Conservation (phyloP, 441 rosid species). For the Hura crepitans region DNA sequence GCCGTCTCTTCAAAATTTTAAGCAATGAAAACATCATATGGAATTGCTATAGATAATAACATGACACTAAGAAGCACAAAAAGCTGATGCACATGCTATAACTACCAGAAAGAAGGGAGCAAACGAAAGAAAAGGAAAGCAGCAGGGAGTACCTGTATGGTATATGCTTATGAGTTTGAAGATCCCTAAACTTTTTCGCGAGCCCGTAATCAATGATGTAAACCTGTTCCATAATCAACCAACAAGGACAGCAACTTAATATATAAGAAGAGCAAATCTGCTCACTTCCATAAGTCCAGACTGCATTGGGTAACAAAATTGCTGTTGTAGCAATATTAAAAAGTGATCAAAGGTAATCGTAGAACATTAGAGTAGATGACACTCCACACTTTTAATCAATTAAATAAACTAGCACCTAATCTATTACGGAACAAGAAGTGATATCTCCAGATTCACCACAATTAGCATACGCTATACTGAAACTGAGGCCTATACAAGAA, state of each 20-base stretch:
- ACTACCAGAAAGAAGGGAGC: too few species aligned
- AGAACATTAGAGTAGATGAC: neutral
- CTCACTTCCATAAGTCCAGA: neutral
- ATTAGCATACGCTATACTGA: neutral
- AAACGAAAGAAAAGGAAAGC: too few species aligned
- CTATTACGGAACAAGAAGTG: neutral
- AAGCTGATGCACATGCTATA: too few species aligned
- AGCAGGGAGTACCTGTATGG: conserved; percentile 69
- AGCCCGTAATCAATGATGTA: conserved; percentile 94
- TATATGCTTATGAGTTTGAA: conserved; percentile 94
- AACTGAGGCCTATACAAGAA: neutral
- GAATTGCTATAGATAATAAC: too few species aligned
- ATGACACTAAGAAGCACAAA: too few species aligned
- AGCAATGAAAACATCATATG: too few species aligned
- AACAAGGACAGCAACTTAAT: neutral
- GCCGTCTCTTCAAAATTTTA: too few species aligned
- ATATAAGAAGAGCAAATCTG: conserved; percentile 1
- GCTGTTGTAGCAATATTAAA: neutral
- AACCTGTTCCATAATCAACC: conserved; percentile 48
- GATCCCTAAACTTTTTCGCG: conserved; percentile 93
- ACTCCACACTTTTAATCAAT: neutral
- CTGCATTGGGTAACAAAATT: neutral
- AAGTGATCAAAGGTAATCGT: neutral
- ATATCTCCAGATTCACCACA: neutral
- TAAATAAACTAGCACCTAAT: neutral